Percentiles rank a stretch among this genome's conserved stretches.
These are phyloP conservation scores for Penicillium concentricum DNA, from an alignment of 2,329 filamentous ascomycete species.

Conservation along the genomic window DNA sequence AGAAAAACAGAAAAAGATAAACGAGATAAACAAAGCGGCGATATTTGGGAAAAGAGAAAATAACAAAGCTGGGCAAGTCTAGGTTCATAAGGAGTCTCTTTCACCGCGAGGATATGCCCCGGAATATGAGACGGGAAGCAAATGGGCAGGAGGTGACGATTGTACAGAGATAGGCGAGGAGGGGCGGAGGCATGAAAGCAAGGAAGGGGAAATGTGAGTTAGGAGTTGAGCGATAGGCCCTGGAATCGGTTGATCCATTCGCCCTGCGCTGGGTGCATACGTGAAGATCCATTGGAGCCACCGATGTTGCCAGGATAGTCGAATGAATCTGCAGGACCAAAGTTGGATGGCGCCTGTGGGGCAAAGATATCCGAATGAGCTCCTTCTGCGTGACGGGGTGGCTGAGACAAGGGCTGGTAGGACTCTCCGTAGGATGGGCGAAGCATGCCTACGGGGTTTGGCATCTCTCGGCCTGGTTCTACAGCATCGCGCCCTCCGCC, in stretches of 20 bases:
- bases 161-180: not conserved
- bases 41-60: not conserved
- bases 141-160: not conserved
- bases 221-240: conserved; percentile 68
- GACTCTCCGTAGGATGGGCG: conserved; percentile 38
- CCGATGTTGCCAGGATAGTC: conserved; percentile 38
- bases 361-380: conserved; percentile 38
- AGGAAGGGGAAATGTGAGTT: conserved; percentile 4
- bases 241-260: conserved; percentile 68
- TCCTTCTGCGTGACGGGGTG: conserved; percentile 34
- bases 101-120: not conserved
- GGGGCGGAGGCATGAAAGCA: not conserved
- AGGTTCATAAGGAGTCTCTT: conserved; percentile 9
- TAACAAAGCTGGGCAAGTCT: conserved; percentile 5
- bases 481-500: conserved; percentile 29
- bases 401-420: conserved; percentile 37
- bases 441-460: conserved; percentile 29
- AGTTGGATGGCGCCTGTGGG: conserved; percentile 31
- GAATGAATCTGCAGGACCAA: conserved; percentile 40
- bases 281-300: conserved; percentile 34
- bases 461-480: conserved; percentile 31
- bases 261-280: conserved; percentile 37
- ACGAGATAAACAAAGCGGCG: not conserved
- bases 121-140: not conserved
- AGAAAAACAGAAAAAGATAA: not conserved